phyloP scores from a whole-genome alignment of 2,329 filamentous ascomycete species.

The Beauveria sp. region DNA sequence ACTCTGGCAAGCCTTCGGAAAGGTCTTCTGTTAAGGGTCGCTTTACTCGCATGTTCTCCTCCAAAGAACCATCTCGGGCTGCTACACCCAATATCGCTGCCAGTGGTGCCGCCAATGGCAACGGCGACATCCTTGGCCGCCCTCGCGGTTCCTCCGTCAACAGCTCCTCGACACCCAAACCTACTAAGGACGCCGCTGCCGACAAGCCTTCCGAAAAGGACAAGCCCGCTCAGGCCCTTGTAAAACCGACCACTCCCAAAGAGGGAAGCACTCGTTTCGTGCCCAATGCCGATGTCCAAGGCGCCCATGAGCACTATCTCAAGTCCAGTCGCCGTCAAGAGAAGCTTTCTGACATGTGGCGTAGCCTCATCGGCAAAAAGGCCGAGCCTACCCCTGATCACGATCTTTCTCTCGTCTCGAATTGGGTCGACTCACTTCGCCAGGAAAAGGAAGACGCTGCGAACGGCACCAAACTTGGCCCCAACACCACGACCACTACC shows the following conservation, averaged over 20 bases:
- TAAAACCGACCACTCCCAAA: slow-evolving; percentile 23
- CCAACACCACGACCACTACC: slow-evolving; percentile 61
- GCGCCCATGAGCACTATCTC: slow-evolving; percentile 78
- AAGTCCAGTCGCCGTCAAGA: slow-evolving; percentile 89
- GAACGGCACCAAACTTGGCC: slow-evolving; percentile 68
- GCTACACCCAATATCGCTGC: slow-evolving; percentile 22
- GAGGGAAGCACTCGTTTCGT: slow-evolving; percentile 44
- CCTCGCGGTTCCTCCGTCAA: slow-evolving; percentile 28
- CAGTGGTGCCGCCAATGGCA: slow-evolving; percentile 1
- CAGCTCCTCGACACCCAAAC: slow-evolving; percentile 29
- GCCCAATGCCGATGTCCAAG: slow-evolving; percentile 43
- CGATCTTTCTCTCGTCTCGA: slow-evolving; percentile 86
- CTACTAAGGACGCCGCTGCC: slow-evolving; percentile 33
- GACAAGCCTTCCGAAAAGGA: slow-evolving; percentile 20
- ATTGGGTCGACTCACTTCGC: slow-evolving; percentile 90
- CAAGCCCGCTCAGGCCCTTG: slow-evolving; percentile 19
- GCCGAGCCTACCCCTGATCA: slow-evolving; percentile 66
- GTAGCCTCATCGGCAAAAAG: slow-evolving; percentile 77
- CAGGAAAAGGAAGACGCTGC: slow-evolving; percentile 83
- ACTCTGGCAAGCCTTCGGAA: slow-evolving; percentile 29
- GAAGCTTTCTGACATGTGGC: slow-evolving; percentile 88
- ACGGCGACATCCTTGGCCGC: slow-evolving; percentile 24
- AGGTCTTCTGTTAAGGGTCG: slow-evolving; percentile 57
- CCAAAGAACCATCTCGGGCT: slow-evolving; percentile 40
- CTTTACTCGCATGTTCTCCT: slow-evolving; percentile 57